Percentiles rank a stretch among this genome's conserved stretches.
Evolutionary conservation across 2,329 filamentous ascomycete species (phyloP).

Genomic region (Claviceps sp.): DNA sequence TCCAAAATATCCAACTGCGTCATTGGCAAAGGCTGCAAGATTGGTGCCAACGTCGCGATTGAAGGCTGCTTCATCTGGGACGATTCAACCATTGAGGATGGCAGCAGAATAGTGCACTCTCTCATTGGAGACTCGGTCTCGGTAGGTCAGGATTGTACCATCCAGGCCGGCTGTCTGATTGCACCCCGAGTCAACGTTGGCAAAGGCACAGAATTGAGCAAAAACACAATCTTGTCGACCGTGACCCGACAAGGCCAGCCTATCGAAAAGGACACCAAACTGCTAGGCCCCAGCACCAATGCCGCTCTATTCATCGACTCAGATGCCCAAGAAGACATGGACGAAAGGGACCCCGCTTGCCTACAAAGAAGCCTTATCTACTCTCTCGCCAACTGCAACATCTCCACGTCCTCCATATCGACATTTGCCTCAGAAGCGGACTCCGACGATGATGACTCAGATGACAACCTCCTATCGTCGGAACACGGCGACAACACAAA

Average conservation of each 20-base stretch:
- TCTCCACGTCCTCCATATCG: slow-evolving; percentile 43
- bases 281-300: slow-evolving; percentile 37
- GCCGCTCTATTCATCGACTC: slow-evolving; percentile 34
- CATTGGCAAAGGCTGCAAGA: slow-evolving; percentile 72
- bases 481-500: slow-evolving; percentile 29
- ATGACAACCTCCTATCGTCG: slow-evolving; percentile 42
- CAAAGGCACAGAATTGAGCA: slow-evolving; percentile 38
- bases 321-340: slow-evolving; percentile 32
- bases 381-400: slow-evolving; percentile 36
- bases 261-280: slow-evolving; percentile 26
- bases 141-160: slow-evolving; percentile 55
- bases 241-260: slow-evolving; percentile 23
- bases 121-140: slow-evolving; percentile 62
- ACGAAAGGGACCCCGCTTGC: slow-evolving; percentile 33
- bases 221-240: slow-evolving; percentile 20
- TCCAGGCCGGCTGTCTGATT: slow-evolving; percentile 63
- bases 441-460: slow-evolving; percentile 47
- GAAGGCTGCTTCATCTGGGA: slow-evolving; percentile 83
- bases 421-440: slow-evolving; percentile 52
- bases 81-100: slow-evolving; percentile 63
- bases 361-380: slow-evolving; percentile 45
- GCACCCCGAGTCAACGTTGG: slow-evolving; percentile 65
- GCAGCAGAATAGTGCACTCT: slow-evolving; percentile 53
- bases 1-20: slow-evolving; percentile 61
- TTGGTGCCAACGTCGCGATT: slow-evolving; percentile 72